These are phyloP conservation scores for Colletotrichum sp. DNA, from an alignment of 2,329 filamentous ascomycete species.

Conservation along the genomic window DNA sequence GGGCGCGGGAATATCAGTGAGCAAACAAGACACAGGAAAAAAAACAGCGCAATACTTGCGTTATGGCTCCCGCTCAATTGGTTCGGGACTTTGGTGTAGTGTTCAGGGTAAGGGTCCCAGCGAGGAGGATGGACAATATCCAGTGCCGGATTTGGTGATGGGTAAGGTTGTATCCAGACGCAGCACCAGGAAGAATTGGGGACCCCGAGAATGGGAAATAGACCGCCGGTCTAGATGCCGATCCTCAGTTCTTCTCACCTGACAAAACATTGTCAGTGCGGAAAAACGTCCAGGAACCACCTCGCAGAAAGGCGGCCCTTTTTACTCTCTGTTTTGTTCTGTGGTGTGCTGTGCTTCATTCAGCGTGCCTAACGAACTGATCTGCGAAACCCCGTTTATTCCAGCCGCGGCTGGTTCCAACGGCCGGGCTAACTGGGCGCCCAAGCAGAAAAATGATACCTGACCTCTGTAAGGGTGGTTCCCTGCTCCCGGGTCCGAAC, in stretches of 20 bases:
- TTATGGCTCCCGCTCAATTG: not conserved
- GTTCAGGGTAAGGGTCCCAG: not conserved
- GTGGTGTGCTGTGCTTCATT: not conserved
- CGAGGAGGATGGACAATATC: not conserved
- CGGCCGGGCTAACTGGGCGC: not conserved
- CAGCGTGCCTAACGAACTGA: not conserved
- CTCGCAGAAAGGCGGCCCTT: not conserved
- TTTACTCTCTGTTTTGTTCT: not conserved
- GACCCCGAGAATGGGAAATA: not conserved
- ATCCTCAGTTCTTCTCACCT: constrained; percentile 10
- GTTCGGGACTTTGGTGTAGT: not conserved
- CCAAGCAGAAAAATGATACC: not conserved
- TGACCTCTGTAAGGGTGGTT: not conserved
- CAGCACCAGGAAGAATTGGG: not conserved
- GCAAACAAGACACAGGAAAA: not conserved
- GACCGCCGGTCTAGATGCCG: constrained; percentile 9
- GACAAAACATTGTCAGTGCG: constrained; percentile 1
- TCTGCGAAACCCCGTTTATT: not conserved
- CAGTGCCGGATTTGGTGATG: not conserved
- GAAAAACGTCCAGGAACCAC: not conserved
- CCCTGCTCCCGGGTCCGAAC: not conserved
- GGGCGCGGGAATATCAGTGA: not conserved
- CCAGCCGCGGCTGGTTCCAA: not conserved
- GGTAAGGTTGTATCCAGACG: not conserved
- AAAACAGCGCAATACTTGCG: constrained; percentile 4